These are phyloP conservation scores for Lipomyces yarrowii DNA, from an alignment of 1,139 yeast genomes.

Conservation along the genomic window DNA sequence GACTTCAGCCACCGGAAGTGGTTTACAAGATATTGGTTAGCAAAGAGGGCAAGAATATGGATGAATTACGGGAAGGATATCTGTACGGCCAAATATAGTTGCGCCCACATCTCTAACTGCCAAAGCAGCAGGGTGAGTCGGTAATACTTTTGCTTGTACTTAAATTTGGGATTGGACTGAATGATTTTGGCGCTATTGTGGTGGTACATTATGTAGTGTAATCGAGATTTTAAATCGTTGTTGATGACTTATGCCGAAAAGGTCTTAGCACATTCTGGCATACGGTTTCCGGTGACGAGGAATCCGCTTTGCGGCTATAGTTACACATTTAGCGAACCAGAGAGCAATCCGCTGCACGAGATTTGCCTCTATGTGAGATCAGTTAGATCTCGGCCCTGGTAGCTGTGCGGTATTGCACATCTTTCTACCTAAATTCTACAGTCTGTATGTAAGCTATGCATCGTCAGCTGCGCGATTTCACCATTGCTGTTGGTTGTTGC, in stretches of 20 bases:
- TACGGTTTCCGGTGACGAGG: background rate
- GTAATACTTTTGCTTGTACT: background rate
- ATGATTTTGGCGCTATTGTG: background rate
- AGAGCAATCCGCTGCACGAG: no score
- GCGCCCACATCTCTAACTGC: background rate
- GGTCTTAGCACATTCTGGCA: background rate
- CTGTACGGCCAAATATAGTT: conserved; percentile 22
- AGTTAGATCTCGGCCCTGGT: no score
- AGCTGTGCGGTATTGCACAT: no score
- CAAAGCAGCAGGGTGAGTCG: background rate
- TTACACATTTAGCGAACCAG: no score
- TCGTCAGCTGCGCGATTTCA: no score
- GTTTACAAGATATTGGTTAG: conserved; percentile 39
- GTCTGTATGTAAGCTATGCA: no score
- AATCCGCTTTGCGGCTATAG: no score
- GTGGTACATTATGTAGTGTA: background rate
- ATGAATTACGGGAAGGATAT: conserved; percentile 18
- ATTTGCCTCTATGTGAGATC: no score
- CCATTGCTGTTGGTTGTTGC: no score
- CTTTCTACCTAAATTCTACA: no score
- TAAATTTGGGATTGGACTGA: background rate
- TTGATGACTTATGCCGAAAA: background rate
- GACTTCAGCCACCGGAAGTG: conserved; percentile 48
- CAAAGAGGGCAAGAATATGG: conserved; percentile 27
- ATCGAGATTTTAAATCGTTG: background rate